These are phyloP conservation scores for Trichosporon asahii DNA, from an alignment of 1,284 basidiomycete genomes.

Conservation along the genomic window DNA sequence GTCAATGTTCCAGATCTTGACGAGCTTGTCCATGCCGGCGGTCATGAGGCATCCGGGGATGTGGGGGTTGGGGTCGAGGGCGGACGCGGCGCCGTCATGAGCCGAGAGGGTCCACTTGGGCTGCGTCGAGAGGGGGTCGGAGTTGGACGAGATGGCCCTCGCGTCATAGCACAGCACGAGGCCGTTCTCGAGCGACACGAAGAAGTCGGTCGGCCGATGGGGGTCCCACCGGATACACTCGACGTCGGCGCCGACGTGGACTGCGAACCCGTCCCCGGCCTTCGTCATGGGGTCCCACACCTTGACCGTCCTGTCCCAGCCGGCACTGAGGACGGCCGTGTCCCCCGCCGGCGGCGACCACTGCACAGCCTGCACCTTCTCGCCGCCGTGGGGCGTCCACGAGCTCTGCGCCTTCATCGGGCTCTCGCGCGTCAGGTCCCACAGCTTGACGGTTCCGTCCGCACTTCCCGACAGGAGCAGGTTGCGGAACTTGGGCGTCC, in stretches of 20 bases:
- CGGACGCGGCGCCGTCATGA: constrained; percentile 90
- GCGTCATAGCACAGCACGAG: constrained; percentile 88
- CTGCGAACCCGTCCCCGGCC: constrained; percentile 67
- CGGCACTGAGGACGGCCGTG: constrained; percentile 83
- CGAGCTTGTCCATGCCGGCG: constrained; percentile 86
- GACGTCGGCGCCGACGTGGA: constrained; percentile 80
- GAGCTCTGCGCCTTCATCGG: constrained; percentile 66
- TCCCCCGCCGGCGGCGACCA: constrained; percentile 77
- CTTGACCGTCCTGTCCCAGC: constrained; percentile 88
- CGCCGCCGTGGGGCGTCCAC: constrained; percentile 76
- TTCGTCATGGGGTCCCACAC: constrained; percentile 89
- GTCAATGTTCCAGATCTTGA: constrained; percentile 93
- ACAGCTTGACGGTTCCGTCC: constrained; percentile 93
- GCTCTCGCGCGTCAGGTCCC: constrained; percentile 81
- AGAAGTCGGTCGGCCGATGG: constrained; percentile 81
- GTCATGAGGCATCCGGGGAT: constrained; percentile 88
- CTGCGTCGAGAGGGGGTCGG: constrained; percentile 36
- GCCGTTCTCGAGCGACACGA: constrained; percentile 90
- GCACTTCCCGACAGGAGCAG: constrained; percentile 88
- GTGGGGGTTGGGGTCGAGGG: constrained; percentile 86
- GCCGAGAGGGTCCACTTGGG: constrained; percentile 84
- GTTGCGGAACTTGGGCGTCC: constrained; percentile 87
- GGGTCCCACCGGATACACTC: constrained; percentile 95
- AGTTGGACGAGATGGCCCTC: constrained; percentile 68
- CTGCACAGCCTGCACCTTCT: constrained; percentile 96